Base-by-base conservation (phyloP, 163 green algal genomes). In the Coccomyxa subellipsoidea region DNA sequence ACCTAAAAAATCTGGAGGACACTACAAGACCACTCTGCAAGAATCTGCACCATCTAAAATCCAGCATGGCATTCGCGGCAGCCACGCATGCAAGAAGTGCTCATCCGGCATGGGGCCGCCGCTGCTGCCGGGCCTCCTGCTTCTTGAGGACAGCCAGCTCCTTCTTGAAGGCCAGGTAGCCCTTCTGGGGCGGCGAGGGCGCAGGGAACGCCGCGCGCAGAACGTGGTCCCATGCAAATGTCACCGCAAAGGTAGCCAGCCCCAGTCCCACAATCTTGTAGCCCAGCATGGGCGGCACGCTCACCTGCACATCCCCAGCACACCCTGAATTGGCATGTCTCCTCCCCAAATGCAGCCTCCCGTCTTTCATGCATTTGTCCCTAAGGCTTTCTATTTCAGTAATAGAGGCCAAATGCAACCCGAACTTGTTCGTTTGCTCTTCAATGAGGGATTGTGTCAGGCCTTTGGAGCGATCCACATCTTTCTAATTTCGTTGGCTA, bases 181-280 rank as follows among this genome's bases (percentile, higher is more conserved):
- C 91, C 81, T 95, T 95, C 27, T 84, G 78, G 2, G 90, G 91
- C 0, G 92, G 92, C 2, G 80, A 82, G 1, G 82, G 47, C 2
- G 90, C 90, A 25, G 89, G 89, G 82, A 92, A 93, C 4, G 39
- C 32, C 32, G 27, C 15, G 7, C 85, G 76, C 70, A 88, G 78
- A 29, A 76, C 53, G 9, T 75, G 54, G 54, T 88, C 84, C 81
- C 81, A 85, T 9, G 27, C 59, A 37, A 54, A 77, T 0, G 77
- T 80, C 1, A 88, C 38, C 7, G 37, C 35, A 15, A 77, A 81
- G 59, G 82, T 81, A 9, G 53, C 10, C 7, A 81, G 31, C 15
- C 47, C 82, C n/a, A 83, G 37, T 8, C 70, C 35, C n/a, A 88
- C 38, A 71, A 85, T 66, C 7, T 72, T 21, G 7, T 36, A 66